These are phyloP conservation scores for Pachysolen tannophilus DNA, from an alignment of 805 yeast genomes.

Conservation along the genomic window DNA sequence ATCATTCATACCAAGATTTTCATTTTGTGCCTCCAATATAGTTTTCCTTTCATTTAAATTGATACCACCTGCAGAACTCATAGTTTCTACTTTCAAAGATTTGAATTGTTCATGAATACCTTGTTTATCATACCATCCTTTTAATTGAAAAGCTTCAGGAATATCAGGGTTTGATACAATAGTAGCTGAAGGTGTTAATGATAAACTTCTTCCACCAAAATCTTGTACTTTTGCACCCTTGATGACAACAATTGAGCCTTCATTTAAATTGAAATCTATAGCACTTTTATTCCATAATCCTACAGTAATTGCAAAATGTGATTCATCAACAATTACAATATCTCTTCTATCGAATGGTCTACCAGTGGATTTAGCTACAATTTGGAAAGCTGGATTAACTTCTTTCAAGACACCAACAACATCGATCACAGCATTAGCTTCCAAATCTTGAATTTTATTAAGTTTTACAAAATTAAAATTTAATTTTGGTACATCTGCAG, in stretches of 20 bases:
- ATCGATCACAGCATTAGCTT: conserved; percentile 69
- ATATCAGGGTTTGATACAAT: conserved; percentile 79
- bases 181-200: conserved; percentile 73
- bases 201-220: conserved; percentile 78
- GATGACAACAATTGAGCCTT: conserved; percentile 81
- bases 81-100: conserved; percentile 48
- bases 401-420: conserved; percentile 81
- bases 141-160: conserved; percentile 77
- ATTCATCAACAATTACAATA: conserved; percentile 75
- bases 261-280: conserved; percentile 60
- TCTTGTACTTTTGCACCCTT: conserved; percentile 88
- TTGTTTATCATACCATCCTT: conserved; percentile 90
- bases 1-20: conserved; percentile 65
- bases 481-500: conserved; percentile 65
- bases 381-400: conserved; percentile 67
- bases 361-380: conserved; percentile 82
- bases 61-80: conserved; percentile 19
- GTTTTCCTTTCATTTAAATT: conserved; percentile 48
- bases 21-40: conserved; percentile 56
- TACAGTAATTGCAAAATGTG: conserved; percentile 64
- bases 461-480: conserved; percentile 70
- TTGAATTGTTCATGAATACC: conserved; percentile 61
- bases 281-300: conserved; percentile 94
- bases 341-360: conserved; percentile 92
- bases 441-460: conserved; percentile 55